Conservation (phyloP, 805 yeast genomes). For the Yarrowia sp. region DNA sequence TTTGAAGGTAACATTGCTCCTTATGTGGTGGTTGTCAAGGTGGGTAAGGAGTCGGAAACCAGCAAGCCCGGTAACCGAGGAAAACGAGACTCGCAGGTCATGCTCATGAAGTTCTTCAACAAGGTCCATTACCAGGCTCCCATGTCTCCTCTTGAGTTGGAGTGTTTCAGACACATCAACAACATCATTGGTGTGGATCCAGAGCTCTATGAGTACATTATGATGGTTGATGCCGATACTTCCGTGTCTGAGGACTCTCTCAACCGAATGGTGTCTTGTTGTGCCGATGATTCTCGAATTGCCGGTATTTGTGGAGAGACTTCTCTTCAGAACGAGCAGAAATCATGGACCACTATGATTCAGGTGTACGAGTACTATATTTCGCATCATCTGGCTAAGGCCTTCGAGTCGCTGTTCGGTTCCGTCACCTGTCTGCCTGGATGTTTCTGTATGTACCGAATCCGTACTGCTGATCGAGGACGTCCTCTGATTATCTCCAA, state of each 20-base stretch:
- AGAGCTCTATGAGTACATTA: constrained; percentile 54
- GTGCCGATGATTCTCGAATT: constrained; percentile 56
- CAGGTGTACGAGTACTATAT: constrained; percentile 65
- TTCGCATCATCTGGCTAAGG: constrained; percentile 62
- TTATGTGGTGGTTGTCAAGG: constrained; percentile 52
- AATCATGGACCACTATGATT: constrained; percentile 56
- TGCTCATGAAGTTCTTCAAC: constrained; percentile 58
- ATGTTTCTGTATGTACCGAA: constrained; percentile 58
- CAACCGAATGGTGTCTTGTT: constrained; percentile 56
- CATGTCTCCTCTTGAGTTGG: constrained; percentile 58
- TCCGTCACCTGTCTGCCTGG: constrained; percentile 67
- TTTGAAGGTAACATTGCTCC: constrained; percentile 56
- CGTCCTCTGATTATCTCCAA: constrained; percentile 60
- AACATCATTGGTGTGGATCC: constrained; percentile 60
- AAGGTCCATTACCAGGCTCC: constrained; percentile 57
- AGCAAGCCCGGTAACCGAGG: constrained; percentile 59
- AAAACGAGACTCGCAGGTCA: constrained; percentile 61
- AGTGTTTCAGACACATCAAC: constrained; percentile 53
- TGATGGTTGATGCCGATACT: constrained; percentile 67
- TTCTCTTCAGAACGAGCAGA: constrained; percentile 53
- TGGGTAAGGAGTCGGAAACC: constrained; percentile 56
- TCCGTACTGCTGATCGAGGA: constrained; percentile 47
- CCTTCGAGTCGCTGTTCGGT: constrained; percentile 60
- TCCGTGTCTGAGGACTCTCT: constrained; percentile 52
- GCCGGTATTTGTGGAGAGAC: constrained; percentile 67